These are phyloP conservation scores for Halophytophthora polymorphica DNA, from an alignment of 352 stramenopile species.

Conservation along the genomic window DNA sequence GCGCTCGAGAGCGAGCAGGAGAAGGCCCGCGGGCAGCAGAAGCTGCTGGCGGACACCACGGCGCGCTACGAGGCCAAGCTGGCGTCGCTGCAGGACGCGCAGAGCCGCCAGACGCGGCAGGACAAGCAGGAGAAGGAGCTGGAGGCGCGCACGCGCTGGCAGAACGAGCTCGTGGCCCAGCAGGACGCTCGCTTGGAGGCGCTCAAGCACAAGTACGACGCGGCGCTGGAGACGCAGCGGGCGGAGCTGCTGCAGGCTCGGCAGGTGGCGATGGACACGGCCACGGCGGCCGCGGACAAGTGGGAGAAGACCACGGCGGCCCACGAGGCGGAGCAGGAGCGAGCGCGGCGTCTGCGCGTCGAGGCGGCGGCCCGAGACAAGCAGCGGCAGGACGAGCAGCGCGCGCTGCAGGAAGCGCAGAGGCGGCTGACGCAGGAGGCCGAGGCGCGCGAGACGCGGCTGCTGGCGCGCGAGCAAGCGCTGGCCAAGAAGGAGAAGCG, in stretches of 20 bases:
- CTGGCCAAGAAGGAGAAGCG: constrained; percentile 45
- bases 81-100: constrained; percentile 36
- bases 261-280: constrained; percentile 46
- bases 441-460: constrained; percentile 48
- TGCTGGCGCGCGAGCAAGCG: constrained; percentile 44
- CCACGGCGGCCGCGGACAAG: constrained; percentile 40
- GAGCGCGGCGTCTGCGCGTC: constrained; percentile 22
- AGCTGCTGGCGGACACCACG: constrained; percentile 26
- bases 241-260: constrained; percentile 45
- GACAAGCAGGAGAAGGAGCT: constrained; percentile 52
- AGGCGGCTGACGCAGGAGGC: constrained; percentile 47
- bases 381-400: constrained; percentile 39
- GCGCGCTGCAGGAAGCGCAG: constrained; percentile 25
- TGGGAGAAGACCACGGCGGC: constrained; percentile 42
- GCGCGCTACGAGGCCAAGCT: constrained; percentile 55
- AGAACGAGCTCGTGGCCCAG: constrained; percentile 65
- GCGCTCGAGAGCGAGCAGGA: constrained; percentile 55
- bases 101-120: constrained; percentile 51
- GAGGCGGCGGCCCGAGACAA: constrained; percentile 34
- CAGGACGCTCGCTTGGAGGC: constrained; percentile 70
- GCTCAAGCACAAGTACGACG: constrained; percentile 71
- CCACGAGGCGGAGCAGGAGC: constrained; percentile 41
- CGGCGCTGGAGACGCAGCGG: constrained; percentile 55
- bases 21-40: constrained; percentile 26
- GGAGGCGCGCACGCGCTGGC: constrained; percentile 56